Percentiles rank a stretch among this genome's conserved stretches.
Conservation (phyloP, 2,329 filamentous ascomycete species). For the Calonectria montana region DNA sequence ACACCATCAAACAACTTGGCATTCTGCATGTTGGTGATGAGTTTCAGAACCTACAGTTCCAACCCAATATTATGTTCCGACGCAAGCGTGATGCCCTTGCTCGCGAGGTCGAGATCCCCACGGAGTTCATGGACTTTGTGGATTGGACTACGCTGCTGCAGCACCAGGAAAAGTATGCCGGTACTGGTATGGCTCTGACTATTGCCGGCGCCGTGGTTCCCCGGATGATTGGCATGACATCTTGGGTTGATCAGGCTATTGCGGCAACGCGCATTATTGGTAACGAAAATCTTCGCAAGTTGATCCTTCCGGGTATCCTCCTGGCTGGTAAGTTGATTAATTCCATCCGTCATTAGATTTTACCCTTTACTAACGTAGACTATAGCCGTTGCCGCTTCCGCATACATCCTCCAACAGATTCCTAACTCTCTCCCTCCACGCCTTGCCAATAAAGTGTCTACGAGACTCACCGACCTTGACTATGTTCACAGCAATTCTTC, state of each 20-base stretch:
- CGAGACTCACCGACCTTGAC: slow-evolving; percentile 83
- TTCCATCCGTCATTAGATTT: not conserved
- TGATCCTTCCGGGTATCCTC: slow-evolving; percentile 84
- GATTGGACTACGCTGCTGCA: slow-evolving; percentile 87
- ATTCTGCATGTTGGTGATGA: slow-evolving; percentile 89
- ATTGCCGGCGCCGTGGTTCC: slow-evolving; percentile 87
- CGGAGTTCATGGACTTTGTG: slow-evolving; percentile 94
- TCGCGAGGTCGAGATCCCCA: slow-evolving; percentile 86
- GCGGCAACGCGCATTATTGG: slow-evolving; percentile 85
- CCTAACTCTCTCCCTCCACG: slow-evolving; percentile 89
- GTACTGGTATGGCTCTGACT: slow-evolving; percentile 94
- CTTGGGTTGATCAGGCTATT: slow-evolving; percentile 90
- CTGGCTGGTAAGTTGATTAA: slow-evolving; percentile 75
- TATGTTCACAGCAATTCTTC: slow-evolving; percentile 91
- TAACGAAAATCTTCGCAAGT: slow-evolving; percentile 80
- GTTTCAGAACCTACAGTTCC: slow-evolving; percentile 87
- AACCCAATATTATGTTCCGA: slow-evolving; percentile 93
- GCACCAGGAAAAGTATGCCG: slow-evolving; percentile 92
- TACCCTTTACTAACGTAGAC: slow-evolving; percentile 30
- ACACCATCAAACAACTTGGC: slow-evolving; percentile 88
- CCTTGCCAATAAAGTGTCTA: slow-evolving; percentile 84
- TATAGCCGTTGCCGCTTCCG: slow-evolving; percentile 77
- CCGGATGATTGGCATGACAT: slow-evolving; percentile 82
- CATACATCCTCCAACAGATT: slow-evolving; percentile 88
- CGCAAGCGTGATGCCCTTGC: slow-evolving; percentile 84